Conservation (phyloP, 2,329 filamentous ascomycete genomes). For the Penicillium paneum region DNA sequence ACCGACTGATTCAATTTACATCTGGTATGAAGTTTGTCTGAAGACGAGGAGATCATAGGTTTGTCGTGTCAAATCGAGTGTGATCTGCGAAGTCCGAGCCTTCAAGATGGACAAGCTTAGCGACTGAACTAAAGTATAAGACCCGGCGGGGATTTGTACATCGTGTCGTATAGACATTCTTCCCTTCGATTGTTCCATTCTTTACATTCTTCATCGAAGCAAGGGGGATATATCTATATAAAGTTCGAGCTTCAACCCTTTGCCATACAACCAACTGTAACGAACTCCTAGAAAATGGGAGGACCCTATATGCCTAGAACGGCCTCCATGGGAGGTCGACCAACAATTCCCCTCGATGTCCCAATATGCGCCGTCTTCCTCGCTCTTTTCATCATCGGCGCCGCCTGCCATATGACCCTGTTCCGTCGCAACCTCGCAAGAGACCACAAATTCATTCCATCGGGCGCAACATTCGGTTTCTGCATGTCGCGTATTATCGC, state of each 20-base stretch:
- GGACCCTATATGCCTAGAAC: conserved; percentile 31
- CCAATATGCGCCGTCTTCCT: conserved; percentile 65
- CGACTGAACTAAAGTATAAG: neutral
- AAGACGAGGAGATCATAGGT: neutral
- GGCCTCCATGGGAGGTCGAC: conserved; percentile 46
- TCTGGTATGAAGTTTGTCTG: neutral
- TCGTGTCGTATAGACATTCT: neutral
- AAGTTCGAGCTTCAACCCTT: neutral
- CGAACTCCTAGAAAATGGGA: conserved; percentile 12
- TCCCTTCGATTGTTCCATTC: neutral
- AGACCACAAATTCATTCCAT: conserved; percentile 51
- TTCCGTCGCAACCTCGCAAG: conserved; percentile 43
- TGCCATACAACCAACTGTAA: neutral
- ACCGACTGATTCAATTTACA: neutral
- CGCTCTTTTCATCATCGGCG: conserved; percentile 44
- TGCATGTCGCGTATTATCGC: conserved; percentile 50
- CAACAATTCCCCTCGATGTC: conserved; percentile 58
- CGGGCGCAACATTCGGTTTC: conserved; percentile 47
- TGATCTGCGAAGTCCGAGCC: neutral
- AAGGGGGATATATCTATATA: neutral
- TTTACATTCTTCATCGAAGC: neutral
- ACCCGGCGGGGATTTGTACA: neutral
- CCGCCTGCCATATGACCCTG: conserved; percentile 45
- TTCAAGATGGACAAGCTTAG: neutral
- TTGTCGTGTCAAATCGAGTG: neutral